Percentiles rank a stretch among this genome's conserved stretches.
These are phyloP conservation scores for Punctularia strigosozonata DNA, from an alignment of 768 basidiomycete genomes.

Conservation along the genomic window DNA sequence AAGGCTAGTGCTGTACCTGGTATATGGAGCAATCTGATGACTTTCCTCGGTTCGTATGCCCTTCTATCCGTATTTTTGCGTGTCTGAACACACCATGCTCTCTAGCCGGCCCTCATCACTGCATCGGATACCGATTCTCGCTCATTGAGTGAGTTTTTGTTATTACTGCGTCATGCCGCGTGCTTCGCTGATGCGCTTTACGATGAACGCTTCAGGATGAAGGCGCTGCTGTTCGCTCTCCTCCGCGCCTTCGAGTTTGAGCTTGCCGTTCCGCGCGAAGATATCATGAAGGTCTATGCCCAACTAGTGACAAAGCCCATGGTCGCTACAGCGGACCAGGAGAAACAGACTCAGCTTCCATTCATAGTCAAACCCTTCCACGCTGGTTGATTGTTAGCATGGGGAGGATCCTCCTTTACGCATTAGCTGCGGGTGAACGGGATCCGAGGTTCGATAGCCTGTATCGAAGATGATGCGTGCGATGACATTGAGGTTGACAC, in stretches of 20 bases:
- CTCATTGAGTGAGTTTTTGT: conserved; percentile 12
- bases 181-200: too few relatives aligned
- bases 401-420: too few relatives aligned
- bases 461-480: too few relatives aligned
- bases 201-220: conserved; percentile 13
- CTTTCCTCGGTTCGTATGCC: conserved; percentile 18
- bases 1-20: conserved; percentile 11
- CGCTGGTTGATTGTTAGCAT: too few relatives aligned
- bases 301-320: too few relatives aligned
- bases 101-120: conserved; percentile 16
- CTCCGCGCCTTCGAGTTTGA: conserved; percentile 13
- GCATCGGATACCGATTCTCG: conserved; percentile 19
- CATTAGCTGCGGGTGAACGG: too few relatives aligned
- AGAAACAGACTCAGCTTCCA: too few relatives aligned
- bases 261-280: conserved; percentile 7
- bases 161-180: background rate
- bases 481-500: too few relatives aligned
- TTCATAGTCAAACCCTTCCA: too few relatives aligned
- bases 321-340: too few relatives aligned
- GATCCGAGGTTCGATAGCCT: too few relatives aligned
- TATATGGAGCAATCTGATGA: conserved; percentile 12
- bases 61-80: too few relatives aligned
- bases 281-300: conserved; percentile 8
- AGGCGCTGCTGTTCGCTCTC: conserved; percentile 14
- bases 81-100: conserved; percentile 17